A percentile compares a stretch with the other conserved stretches of the same genome.
phyloP scores from a whole-genome alignment of 192 early-diverging fungal genomes.

The Thamnidium elegans region DNA sequence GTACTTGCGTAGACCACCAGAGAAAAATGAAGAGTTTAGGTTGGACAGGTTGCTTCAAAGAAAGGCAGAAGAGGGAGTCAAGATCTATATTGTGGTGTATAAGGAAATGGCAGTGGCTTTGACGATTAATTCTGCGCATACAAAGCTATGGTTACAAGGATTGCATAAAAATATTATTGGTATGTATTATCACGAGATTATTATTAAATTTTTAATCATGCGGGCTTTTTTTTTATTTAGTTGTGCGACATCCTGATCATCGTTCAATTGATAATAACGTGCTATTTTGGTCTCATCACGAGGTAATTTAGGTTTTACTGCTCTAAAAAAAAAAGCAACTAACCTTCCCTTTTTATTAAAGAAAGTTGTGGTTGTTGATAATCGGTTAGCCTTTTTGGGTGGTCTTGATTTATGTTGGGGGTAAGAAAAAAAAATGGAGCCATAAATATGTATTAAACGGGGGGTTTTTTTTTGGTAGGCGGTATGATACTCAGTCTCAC shows the following conservation, averaged over 20 bases:
- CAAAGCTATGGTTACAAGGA: constrained; percentile 67
- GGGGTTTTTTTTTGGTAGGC: too few relatives aligned
- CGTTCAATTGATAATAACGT: constrained; percentile 62
- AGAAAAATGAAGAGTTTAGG: constrained; percentile 72
- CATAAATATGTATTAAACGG: too few relatives aligned
- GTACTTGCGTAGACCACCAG: constrained; percentile 74
- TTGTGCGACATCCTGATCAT: constrained; percentile 85
- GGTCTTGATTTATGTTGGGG: constrained; percentile 87
- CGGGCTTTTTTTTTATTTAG: constrained; percentile 30
- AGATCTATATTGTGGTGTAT: constrained; percentile 82
- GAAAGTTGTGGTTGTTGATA: constrained; percentile 81
- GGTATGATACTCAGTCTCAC: constrained; percentile 78
- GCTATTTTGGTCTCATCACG: constrained; percentile 84
- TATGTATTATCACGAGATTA: neutral
- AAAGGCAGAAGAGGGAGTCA: constrained; percentile 82
- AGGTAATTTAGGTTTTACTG: too few relatives aligned
- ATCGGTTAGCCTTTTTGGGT: constrained; percentile 79
- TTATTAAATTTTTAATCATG: neutral
- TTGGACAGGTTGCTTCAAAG: constrained; percentile 74
- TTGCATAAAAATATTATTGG: constrained; percentile 74
- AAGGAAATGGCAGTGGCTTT: constrained; percentile 80
- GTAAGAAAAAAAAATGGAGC: constrained; percentile 26
- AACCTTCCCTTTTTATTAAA: constrained; percentile 15
- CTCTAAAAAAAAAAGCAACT: too few relatives aligned
- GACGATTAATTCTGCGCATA: constrained; percentile 69